These are phyloP conservation scores for Salvia sclarea DNA, from an alignment of 305 asterid genomes.

Conservation along the genomic window DNA sequence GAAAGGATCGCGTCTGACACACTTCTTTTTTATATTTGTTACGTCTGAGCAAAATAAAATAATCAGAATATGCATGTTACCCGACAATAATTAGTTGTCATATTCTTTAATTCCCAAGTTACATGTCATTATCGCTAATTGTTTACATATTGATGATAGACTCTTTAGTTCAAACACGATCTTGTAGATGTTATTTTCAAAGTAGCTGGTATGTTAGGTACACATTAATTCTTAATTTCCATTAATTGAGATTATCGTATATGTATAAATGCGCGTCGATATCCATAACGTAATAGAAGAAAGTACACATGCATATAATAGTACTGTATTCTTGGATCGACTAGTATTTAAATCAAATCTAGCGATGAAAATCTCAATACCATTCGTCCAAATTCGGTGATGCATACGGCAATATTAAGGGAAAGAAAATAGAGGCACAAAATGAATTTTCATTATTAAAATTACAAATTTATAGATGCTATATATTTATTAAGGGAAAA, in stretches of 20 bases:
- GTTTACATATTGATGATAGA: not conserved
- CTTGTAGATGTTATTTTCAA: not conserved
- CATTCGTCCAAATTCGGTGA: too few species aligned
- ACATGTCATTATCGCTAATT: not conserved
- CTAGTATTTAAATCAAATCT: not conserved
- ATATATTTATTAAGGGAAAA: too few species aligned
- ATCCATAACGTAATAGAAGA: not conserved
- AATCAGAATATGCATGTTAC: slow-evolving; percentile 9
- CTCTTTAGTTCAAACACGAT: not conserved
- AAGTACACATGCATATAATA: not conserved
- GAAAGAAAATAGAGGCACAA: not conserved
- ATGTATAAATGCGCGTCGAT: not conserved
- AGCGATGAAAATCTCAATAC: not conserved
- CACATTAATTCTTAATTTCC: not conserved
- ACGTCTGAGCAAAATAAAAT: slow-evolving; percentile 9
- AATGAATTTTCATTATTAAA: slow-evolving; percentile 1
- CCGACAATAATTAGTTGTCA: not conserved
- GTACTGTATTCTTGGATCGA: not conserved
- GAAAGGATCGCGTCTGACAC: not conserved
- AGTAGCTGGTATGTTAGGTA: not conserved
- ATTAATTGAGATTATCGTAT: not conserved
- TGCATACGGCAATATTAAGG: too few species aligned
- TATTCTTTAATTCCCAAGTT: not conserved
- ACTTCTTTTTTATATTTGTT: too few species aligned
- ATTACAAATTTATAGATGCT: not conserved